These are phyloP conservation scores for Albizia julibrissin DNA, from an alignment of 306 rosid species.

Conservation along the genomic window DNA sequence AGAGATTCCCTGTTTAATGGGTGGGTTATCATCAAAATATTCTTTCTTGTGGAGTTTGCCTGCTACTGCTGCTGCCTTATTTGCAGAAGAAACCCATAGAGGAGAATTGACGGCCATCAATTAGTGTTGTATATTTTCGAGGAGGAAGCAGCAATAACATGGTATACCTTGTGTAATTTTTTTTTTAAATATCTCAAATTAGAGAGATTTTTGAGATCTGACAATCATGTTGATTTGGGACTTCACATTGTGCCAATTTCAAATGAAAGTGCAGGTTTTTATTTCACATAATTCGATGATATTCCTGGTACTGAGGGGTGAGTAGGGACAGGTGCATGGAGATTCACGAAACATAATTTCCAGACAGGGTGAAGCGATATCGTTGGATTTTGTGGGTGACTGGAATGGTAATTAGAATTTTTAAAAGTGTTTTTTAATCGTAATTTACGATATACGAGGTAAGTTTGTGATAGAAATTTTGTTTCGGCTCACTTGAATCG, in stretches of 20 bases:
- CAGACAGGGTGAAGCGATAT: neutral
- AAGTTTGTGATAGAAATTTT: too few species aligned
- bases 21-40: constrained; percentile 65
- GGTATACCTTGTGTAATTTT: constrained; percentile 61
- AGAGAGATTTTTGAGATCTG: constrained; percentile 50
- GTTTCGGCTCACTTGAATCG: too few species aligned
- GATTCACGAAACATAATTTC: neutral
- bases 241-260: constrained; percentile 32
- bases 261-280: constrained; percentile 42
- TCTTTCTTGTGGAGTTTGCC: constrained; percentile 77
- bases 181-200: constrained; percentile 31
- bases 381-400: neutral
- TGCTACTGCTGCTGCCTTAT: constrained; percentile 60
- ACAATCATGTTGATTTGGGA: constrained; percentile 36
- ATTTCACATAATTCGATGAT: constrained; percentile 18
- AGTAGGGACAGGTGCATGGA: neutral
- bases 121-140: constrained; percentile 78
- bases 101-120: constrained; percentile 54
- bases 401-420: too few species aligned
- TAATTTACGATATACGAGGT: too few species aligned
- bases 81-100: constrained; percentile 62
- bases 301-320: neutral
- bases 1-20: constrained; percentile 61
- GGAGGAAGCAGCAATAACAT: constrained; percentile 69
- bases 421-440: too few species aligned